These are phyloP conservation scores for Cordyceps farinosa DNA, from an alignment of 2,329 filamentous ascomycete genomes.

Conservation along the genomic window DNA sequence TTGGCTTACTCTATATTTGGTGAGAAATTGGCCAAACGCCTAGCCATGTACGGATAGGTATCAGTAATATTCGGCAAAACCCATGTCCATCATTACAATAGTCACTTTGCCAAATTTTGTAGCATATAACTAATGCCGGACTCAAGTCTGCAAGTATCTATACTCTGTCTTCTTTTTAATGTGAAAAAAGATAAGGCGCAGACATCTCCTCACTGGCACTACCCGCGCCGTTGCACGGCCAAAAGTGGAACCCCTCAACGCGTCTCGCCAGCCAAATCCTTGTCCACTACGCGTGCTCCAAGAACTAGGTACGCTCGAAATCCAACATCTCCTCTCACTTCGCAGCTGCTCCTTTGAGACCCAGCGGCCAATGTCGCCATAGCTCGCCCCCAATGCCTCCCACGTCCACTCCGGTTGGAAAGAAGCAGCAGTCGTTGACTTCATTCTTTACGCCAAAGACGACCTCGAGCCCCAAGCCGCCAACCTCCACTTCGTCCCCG, in stretches of 20 bases:
- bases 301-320: not conserved
- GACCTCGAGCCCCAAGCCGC: slow-evolving; percentile 35
- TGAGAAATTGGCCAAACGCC: no score
- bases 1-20: no score
- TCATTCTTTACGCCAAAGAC: slow-evolving; percentile 74
- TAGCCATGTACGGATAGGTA: no score
- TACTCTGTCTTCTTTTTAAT: no score
- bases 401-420: slow-evolving; percentile 41
- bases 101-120: no score
- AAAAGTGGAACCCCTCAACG: slow-evolving; percentile 20
- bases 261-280: slow-evolving; percentile 10
- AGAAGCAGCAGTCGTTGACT: slow-evolving; percentile 79
- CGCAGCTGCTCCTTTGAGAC: not conserved
- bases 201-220: not conserved
- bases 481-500: slow-evolving; percentile 25
- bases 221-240: not conserved
- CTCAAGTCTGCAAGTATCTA: no score
- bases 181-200: no score
- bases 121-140: no score
- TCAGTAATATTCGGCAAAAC: no score
- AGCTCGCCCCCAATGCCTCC: slow-evolving; percentile 31
- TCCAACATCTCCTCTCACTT: not conserved
- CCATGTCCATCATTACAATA: no score
- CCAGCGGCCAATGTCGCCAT: slow-evolving; percentile 8
- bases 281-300: not conserved